These are phyloP conservation scores for Hirschioporus abietinus DNA, from an alignment of 768 basidiomycete genomes.

Conservation along the genomic window DNA sequence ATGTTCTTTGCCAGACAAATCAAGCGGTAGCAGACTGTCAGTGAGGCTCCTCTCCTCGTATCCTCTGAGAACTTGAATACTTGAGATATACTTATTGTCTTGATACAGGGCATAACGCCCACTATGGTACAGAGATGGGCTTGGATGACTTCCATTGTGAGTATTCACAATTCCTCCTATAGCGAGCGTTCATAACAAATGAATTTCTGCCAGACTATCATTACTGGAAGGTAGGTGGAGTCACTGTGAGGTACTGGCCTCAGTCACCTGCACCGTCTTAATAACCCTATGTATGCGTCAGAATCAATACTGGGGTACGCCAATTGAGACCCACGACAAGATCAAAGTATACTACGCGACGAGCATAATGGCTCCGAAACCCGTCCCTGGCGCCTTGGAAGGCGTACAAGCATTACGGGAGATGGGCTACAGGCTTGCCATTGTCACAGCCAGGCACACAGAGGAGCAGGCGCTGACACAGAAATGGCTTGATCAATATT, in stretches of 20 bases:
- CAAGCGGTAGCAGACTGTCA: conserved; percentile 49
- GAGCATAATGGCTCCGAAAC: conserved; percentile 40
- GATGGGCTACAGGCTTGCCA: conserved; percentile 63
- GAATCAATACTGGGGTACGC: conserved; percentile 59
- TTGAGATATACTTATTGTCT: background rate
- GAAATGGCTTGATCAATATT: conserved; percentile 62
- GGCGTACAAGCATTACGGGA: conserved; percentile 49
- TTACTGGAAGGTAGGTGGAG: conserved; percentile 61
- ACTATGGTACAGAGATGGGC: conserved; percentile 51
- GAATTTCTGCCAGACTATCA: conserved; percentile 47
- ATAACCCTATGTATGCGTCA: conserved; percentile 13
- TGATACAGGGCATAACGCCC: conserved; percentile 58
- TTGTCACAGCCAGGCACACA: conserved; percentile 69
- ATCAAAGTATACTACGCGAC: conserved; percentile 55
- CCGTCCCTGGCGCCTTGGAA: conserved; percentile 58
- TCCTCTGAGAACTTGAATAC: background rate
- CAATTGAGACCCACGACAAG: conserved; percentile 51
- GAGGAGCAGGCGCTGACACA: conserved; percentile 53
- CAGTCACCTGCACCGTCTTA: background rate
- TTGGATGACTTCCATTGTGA: conserved; percentile 56
- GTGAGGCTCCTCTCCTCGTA: conserved; percentile 16
- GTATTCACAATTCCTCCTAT: conserved; percentile 17
- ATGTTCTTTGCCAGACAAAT: conserved; percentile 66
- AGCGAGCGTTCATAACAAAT: background rate
- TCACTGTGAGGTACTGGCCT: background rate